Evolutionary conservation across 1,284 basidiomycete species (phyloP), one percentile per base, ranked within the genome.

Genomic region (Pseudozyma sp.): DNA sequence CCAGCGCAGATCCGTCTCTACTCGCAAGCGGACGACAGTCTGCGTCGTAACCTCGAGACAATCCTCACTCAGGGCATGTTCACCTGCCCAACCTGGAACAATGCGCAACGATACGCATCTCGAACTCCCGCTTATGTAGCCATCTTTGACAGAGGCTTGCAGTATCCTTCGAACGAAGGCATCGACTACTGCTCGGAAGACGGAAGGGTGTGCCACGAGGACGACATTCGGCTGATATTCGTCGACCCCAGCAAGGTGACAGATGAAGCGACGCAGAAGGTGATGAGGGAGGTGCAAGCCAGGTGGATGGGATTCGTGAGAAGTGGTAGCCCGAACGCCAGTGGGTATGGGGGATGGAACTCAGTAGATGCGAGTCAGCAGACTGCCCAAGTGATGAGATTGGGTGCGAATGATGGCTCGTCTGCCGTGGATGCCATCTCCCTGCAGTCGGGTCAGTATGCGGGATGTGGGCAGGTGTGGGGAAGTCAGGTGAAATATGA

Each of bases 161-260:
- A 54, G 9, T 81, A 81, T 30, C 61, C 73, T 4, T 67, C 67
- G 11, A 79, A 79, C 45, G 35, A 2, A 1, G 58, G 58, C 19
- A 68, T 58, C 37, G 65, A 74, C 58, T 81, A 81, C 60, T 81
- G 79, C 43, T 10, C 35, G 4, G 37, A 35, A 3, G 34, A 51
- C 29, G 52, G 40, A 9, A 54, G 50, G 9, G 70, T 77, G 16
- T 81, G 79, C 53, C 79, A 81, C 69, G 79, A 81, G 40, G 79
- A 81, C 62, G 79, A 81, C 59, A 80, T 81, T 33, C 56, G 47
- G 39, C 57, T 73, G 11, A 46, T 80, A 40, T 81, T 81, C 30
- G 52, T 59, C 10, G 66, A 67, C 33, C 55, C 57, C 0, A 49
- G 43, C 45, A 55, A 51, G 13, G 43, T 69, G 9, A 44, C 34